Evolutionary conservation across 192 early-diverging fungal species (phyloP), one percentile per base, ranked within the genome.

Genomic region (Helicostylum pulchrum): DNA sequence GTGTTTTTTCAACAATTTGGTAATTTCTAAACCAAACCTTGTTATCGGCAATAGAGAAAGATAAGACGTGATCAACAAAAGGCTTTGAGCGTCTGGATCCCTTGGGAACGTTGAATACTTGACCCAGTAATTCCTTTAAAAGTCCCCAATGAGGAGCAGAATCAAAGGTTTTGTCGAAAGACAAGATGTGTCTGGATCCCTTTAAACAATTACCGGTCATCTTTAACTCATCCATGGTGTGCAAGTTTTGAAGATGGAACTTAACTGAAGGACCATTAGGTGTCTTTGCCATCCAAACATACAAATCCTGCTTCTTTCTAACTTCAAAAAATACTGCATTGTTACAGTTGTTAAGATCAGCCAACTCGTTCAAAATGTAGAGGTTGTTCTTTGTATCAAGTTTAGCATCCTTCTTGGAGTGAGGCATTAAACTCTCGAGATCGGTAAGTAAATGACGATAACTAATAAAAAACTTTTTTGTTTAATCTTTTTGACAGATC

Each of bases 181-280:
- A 94, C 23, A 99, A 79, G 31, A 99, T 87, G 15, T 93, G 93
- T 47, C 97, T 90, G 15, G 94, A 96, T 19, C 95, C 95, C 72
- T 97, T 97, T 49, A 99, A 79, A 75, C 93, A 96, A 80, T 99
- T 99, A 64, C 97, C 97, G 3, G 93, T 95, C 91, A 99, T 92
- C 58, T 93, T 92, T 34, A 99, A 86, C 76, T 99, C 97, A 72
- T 97, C 93, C 95, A 99, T 97, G 23, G 97, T 99, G 74, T 99
- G 97, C 61, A 99, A 88, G 74, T 96, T 97, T 71, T 93, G 90
- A 47, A 99, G 92, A 47, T 91, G 87, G 73, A 99, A 96, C 76
- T 96, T 96, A 59, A 92, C 89, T 58, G 87, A 89, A 12, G 97
- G 97, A 7, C 97, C 97, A 53, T 94, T 94, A 7, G 97, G 97